Evolutionary conservation across 352 stramenopile species (phyloP), one percentile per base, ranked within the genome.

Genomic region (Blastocystis sp.): DNA sequence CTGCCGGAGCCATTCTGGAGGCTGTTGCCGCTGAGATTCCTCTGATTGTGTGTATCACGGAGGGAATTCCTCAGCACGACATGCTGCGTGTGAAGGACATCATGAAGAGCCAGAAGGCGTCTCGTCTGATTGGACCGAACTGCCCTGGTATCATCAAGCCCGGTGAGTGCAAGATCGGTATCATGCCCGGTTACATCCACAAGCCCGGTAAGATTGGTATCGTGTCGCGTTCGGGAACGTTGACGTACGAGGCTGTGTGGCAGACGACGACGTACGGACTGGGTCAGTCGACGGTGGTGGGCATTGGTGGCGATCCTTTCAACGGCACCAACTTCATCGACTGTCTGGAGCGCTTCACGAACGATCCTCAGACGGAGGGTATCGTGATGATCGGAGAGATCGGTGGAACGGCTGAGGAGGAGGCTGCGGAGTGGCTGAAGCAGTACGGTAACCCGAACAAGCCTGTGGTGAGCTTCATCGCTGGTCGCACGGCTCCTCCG

Each of bases 361-460:
- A 98, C 88, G 96, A 99, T 91, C 96, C 96, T 0, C 91, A 99
- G 90, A 98, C 95, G 14, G 86, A 91, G 76, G 94, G 95, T 63
- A 99, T 99, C 90, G 97, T 99, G 87, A 98, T 99, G 96, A 98
- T 99, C 88, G 96, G 96, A 86, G 96, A 99, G 90, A 99, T 99
- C 89, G 96, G 96, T 84, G 96, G 96, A 75, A 93, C 89, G 53
- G 96, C 96, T 21, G 96, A 99, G 89, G 96, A 98, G 89, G 94
- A 98, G 87, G 96, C 96, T 53, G 95, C 95, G 38, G 96, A 97
- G 88, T 99, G 96, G 96, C 92, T 98, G 87, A 96, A 96, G 89
- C 91, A 92, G 84, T 91, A 98, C 89, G 96, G 96, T 56, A 92
- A 99, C 89, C 94, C 93, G 44, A 97, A 96, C 89, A 99, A 99